Evolutionary conservation across 176 grass and related monocot species (phyloP).

Genomic region (Aechmea fasciata): DNA sequence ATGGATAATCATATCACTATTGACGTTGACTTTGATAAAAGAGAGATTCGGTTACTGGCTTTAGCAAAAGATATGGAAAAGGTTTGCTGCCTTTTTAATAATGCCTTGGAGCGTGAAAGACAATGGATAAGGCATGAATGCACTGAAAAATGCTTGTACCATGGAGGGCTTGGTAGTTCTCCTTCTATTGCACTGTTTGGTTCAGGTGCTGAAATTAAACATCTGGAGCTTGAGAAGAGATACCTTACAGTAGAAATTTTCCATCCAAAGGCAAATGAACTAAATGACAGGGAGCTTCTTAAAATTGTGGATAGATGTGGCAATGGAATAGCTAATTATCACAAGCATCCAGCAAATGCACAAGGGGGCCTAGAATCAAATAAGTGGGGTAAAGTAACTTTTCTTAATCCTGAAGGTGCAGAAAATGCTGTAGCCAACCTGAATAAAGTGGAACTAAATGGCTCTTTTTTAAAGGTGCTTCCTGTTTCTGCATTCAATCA

Average conservation of each 20-base stretch:
- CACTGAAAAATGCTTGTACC: constrained; percentile 18
- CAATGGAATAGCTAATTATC: constrained; percentile 20
- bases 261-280: constrained; percentile 15
- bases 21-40: constrained; percentile 22
- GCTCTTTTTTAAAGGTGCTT: constrained; percentile 11
- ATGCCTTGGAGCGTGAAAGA: constrained; percentile 10
- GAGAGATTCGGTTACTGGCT: constrained; percentile 14
- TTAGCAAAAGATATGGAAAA: constrained; percentile 14
- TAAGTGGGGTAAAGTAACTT: constrained; percentile 24
- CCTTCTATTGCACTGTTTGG: constrained; percentile 18
- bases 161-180: constrained; percentile 5
- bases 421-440: constrained; percentile 15
- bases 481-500: constrained; percentile 2
- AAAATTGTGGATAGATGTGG: constrained; percentile 9
- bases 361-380: constrained; percentile 8
- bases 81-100: not conserved
- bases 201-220: constrained; percentile 31
- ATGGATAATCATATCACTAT: constrained; percentile 8
- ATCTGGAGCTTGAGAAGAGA: constrained; percentile 24
- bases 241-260: constrained; percentile 19
- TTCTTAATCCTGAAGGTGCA: constrained; percentile 20
- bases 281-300: constrained; percentile 21
- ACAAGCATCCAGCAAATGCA: constrained; percentile 7
- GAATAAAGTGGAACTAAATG: constrained; percentile 14
- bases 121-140: constrained; percentile 16